Conservation (phyloP, 2,329 filamentous ascomycete species). For the Cladophialophora immunda region DNA sequence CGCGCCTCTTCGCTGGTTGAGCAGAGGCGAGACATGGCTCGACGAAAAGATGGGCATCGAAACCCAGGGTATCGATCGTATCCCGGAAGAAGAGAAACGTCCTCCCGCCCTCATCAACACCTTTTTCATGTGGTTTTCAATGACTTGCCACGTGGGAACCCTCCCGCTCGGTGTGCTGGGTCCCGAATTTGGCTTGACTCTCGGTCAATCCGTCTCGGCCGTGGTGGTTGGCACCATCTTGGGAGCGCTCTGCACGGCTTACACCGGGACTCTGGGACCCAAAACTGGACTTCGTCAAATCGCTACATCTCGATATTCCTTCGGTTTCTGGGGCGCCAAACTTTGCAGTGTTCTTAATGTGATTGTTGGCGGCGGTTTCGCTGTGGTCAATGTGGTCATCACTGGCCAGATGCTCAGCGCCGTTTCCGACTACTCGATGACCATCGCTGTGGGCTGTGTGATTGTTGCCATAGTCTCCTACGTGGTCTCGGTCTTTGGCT, state of each 20-base stretch:
- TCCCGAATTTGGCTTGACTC: slow-evolving; percentile 57
- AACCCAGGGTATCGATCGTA: slow-evolving; percentile 58
- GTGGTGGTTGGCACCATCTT: slow-evolving; percentile 53
- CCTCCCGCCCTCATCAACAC: slow-evolving; percentile 54
- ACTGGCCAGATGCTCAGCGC: slow-evolving; percentile 48
- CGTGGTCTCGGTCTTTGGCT: slow-evolving; percentile 43
- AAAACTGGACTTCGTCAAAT: slow-evolving; percentile 48
- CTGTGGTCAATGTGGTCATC: slow-evolving; percentile 46
- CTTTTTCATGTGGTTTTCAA: slow-evolving; percentile 56
- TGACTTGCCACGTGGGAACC: slow-evolving; percentile 53
- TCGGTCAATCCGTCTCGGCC: slow-evolving; percentile 54
- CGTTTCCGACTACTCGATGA: slow-evolving; percentile 46
- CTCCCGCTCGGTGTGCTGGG: slow-evolving; percentile 55
- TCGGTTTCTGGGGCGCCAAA: slow-evolving; percentile 46
- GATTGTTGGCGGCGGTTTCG: slow-evolving; percentile 44
- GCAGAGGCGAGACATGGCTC: slow-evolving; percentile 50
- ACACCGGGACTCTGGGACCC: slow-evolving; percentile 54
- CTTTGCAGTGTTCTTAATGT: slow-evolving; percentile 45
- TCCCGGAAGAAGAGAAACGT: slow-evolving; percentile 54
- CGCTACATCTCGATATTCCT: slow-evolving; percentile 43
- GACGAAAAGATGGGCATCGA: slow-evolving; percentile 58
- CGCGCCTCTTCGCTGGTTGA: slow-evolving; percentile 34
- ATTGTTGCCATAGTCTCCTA: slow-evolving; percentile 46
- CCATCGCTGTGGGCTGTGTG: slow-evolving; percentile 44
- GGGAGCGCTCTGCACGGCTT: slow-evolving; percentile 52